Conservation (phyloP, 768 basidiomycete genomes). For the Punctularia strigosozonata region DNA sequence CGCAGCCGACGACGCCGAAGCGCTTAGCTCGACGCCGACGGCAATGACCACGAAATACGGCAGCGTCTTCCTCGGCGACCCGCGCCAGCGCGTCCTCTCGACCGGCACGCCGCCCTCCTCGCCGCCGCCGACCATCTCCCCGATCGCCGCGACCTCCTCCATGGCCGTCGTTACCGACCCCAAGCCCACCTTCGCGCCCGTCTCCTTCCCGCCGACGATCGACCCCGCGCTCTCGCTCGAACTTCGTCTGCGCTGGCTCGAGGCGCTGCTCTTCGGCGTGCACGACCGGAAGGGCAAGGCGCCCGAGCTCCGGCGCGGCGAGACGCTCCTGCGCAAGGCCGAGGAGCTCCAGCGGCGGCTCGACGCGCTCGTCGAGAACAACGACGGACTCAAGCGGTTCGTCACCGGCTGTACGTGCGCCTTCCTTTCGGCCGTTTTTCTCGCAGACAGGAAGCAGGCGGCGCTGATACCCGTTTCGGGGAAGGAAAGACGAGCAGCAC, state of each 20-base stretch:
- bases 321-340: slow-evolving; percentile 46
- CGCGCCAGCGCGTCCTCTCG: slow-evolving; percentile 49
- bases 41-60: too few relatives aligned
- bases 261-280: slow-evolving; percentile 62
- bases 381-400: slow-evolving; percentile 65
- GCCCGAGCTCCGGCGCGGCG: slow-evolving; percentile 33
- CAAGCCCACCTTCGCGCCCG: slow-evolving; percentile 2
- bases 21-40: too few relatives aligned
- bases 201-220: slow-evolving; percentile 26
- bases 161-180: slow-evolving; percentile 4
- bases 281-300: slow-evolving; percentile 29
- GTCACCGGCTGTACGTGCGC: slow-evolving; percentile 54
- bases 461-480: too few relatives aligned
- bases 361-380: slow-evolving; percentile 45
- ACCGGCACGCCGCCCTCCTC: slow-evolving; percentile 40
- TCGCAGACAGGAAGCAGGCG: too few relatives aligned
- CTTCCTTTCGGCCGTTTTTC: too few relatives aligned
- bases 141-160: slow-evolving; percentile 9
- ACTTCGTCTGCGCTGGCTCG: slow-evolving; percentile 68
- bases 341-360: slow-evolving; percentile 50
- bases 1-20: too few relatives aligned
- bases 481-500: slow-evolving; percentile 71
- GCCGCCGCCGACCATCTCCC: slow-evolving; percentile 19
- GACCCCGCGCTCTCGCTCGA: slow-evolving; percentile 62
- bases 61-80: slow-evolving; percentile 76